These are phyloP conservation scores for Myxozyma neotropica DNA, from an alignment of 805 yeast genomes.

Conservation along the genomic window DNA sequence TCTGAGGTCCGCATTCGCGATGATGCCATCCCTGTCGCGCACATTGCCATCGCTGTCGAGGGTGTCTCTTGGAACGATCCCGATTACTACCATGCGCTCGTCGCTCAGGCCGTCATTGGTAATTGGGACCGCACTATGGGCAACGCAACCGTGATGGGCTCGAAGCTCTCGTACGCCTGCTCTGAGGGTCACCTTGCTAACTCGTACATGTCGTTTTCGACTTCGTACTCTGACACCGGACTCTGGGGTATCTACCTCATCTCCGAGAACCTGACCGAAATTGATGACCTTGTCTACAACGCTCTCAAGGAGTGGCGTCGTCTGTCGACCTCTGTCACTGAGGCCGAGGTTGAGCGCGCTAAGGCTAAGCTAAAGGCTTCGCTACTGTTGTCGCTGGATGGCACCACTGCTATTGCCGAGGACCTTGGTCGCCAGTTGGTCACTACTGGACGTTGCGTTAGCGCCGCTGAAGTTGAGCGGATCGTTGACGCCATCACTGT, in stretches of 20 bases:
- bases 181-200: conserved; percentile 74
- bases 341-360: conserved; percentile 88
- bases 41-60: conserved; percentile 92
- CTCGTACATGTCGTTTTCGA: conserved; percentile 94
- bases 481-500: conserved; percentile 77
- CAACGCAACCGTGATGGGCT: conserved; percentile 78
- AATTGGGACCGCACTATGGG: conserved; percentile 96
- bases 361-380: conserved; percentile 95
- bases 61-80: conserved; percentile 98
- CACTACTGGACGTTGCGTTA: conserved; percentile 79
- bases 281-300: conserved; percentile 70
- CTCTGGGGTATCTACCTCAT: conserved; percentile 95
- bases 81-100: conserved; percentile 91
- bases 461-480: conserved; percentile 73
- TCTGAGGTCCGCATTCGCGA: conserved; percentile 87
- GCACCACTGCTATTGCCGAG: conserved; percentile 94
- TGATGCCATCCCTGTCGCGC: conserved; percentile 80
- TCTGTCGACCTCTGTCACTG: conserved; percentile 75
- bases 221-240: conserved; percentile 97
- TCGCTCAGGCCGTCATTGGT: conserved; percentile 95
- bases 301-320: conserved; percentile 87
- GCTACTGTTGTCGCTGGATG: conserved; percentile 83
- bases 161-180: conserved; percentile 72
- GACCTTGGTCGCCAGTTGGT: conserved; percentile 97
- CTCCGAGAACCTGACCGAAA: conserved; percentile 70